These are phyloP conservation scores for Tricholoma saponaceum DNA, from an alignment of 768 basidiomycete species.

Conservation along the genomic window DNA sequence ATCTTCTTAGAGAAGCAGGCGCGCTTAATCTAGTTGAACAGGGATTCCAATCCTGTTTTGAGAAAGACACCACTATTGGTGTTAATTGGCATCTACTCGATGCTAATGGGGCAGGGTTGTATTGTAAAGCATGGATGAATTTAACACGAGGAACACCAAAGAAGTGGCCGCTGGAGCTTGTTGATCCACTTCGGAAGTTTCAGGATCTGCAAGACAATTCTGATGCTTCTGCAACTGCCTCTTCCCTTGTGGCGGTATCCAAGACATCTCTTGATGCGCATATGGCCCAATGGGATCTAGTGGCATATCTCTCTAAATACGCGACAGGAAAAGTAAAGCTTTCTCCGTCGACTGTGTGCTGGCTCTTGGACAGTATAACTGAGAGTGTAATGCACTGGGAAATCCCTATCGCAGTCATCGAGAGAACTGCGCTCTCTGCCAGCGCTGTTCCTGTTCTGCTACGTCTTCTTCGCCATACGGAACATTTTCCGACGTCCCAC, in stretches of 20 bases:
- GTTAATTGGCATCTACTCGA: slow-evolving; percentile 34
- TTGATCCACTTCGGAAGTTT: slow-evolving; percentile 30
- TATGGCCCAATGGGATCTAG: slow-evolving; percentile 30
- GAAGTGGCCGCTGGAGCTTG: slow-evolving; percentile 32
- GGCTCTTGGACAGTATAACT: slow-evolving; percentile 36
- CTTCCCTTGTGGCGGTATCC: slow-evolving; percentile 26
- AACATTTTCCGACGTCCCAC: slow-evolving; percentile 23
- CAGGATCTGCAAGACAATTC: slow-evolving; percentile 23
- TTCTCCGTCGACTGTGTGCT: slow-evolving; percentile 27
- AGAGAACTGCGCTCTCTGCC: slow-evolving; percentile 22
- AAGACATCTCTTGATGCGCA: slow-evolving; percentile 31
- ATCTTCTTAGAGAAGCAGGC: slow-evolving; percentile 32
- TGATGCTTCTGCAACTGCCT: slow-evolving; percentile 31
- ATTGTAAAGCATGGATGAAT: slow-evolving; percentile 38
- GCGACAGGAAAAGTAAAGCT: slow-evolving; percentile 27
- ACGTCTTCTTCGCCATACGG: slow-evolving; percentile 26
- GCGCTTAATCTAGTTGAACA: slow-evolving; percentile 29
- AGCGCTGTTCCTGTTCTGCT: slow-evolving; percentile 32
- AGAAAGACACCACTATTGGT: slow-evolving; percentile 32
- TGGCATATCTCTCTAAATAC: slow-evolving; percentile 28
- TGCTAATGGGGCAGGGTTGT: slow-evolving; percentile 28
- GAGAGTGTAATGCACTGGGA: slow-evolving; percentile 35
- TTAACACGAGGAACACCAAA: slow-evolving; percentile 31
- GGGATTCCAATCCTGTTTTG: slow-evolving; percentile 34
- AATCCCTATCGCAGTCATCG: slow-evolving; percentile 30